Evolutionary conservation across 164 flowering plant species (phyloP), one percentile per base, ranked within the genome.

Genomic region (Magnolia officinalis): DNA sequence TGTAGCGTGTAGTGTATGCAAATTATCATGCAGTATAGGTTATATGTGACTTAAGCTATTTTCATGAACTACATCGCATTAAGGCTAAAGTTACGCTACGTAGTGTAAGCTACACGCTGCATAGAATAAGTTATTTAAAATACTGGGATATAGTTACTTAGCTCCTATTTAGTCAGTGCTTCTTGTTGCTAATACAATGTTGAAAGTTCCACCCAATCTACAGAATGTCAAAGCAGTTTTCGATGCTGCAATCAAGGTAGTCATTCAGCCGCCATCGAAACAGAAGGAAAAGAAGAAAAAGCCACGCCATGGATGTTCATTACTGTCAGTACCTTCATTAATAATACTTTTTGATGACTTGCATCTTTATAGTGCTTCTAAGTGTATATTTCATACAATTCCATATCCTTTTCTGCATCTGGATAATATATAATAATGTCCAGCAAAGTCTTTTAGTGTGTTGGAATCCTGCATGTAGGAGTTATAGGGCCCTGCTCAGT

Each of bases 161-260:
- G 45, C 45, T 37, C 37, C 45, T 37, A 4, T 37, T 37, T 37
- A 37, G 45, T 37, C 6, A 37, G 37, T 45, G n/a, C 59, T 9
- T 2, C 29, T 71, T 24, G 49, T 74, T 74, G 51, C 76, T 74
- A 11, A 45, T 66, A 23, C 16, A 29, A 65, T 8, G 19, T 49
- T 21, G 21, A 50, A 64, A 23, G 21, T 73, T 63, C 70, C 64
- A 5, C 78, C 65, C 72, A 69, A 76, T 79, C 77, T 74, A 71
- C 89, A 96, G 99, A 94, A 96, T 80, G 98, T 96, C 75, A 96
- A 96, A 86, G 92, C 93, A 24, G 97, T 94, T 74, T 96, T 96
- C 82, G 99, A 96, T 89, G 91, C 96, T 72, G 94, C 99, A 73
- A 96, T 96, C 86, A 91, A 78, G 81, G 97, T 91, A 74, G 99